Evolutionary conservation across 768 basidiomycete species (phyloP), one percentile per base, ranked within the genome.

Genomic region (Gloeopeniophorella convolvens): DNA sequence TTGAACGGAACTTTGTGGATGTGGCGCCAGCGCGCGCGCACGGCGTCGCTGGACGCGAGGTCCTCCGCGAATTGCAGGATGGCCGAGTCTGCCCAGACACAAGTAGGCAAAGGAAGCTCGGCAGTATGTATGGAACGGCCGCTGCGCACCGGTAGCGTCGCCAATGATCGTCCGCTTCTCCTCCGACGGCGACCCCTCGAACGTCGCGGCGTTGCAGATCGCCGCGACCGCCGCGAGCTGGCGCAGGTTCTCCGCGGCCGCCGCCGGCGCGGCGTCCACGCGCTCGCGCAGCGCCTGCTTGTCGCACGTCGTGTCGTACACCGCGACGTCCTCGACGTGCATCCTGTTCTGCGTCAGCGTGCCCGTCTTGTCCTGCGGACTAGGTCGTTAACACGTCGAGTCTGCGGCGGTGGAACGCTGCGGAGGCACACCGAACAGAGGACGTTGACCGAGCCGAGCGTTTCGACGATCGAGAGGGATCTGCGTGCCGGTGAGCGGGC

Each of bases 391-490:
- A 13, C 11, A 26, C 5, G 21, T 23, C 3, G 8, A 33, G 24
- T 24, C 13, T 13, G 27, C 21, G 23, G 31, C 20, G 6, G 21
- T 11, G 32, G 3, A 16, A 23, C 20, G 3, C 21, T 18, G 3
- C n/a, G 32, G 10, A 23, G 3, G 31, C 33, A 15, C 23, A 57
- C 56, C 4, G 71, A 71, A 53, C 71, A 72, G 7, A 76, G 52
- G 23, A 74, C 73, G 46, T 77, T 76, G 60, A 84, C 80, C 8
- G 76, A 72, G 6, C 83, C 83, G 5, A 85, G 69, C 6, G 79
- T 79, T 62, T 85, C 83, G 26, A 85, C 80, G 5, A 80, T 84
- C 21, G 80, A 72, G 20, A 85, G 66, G 3, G 77, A 77, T 32
- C 57, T 58, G 32, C 7, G 5, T 15, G 2, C 5, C 18, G 15